A percentile compares a stretch with the other conserved stretches of the same genome.
phyloP scores from a whole-genome alignment of 169 alveolate species.

The Plasmodium malariae region DNA sequence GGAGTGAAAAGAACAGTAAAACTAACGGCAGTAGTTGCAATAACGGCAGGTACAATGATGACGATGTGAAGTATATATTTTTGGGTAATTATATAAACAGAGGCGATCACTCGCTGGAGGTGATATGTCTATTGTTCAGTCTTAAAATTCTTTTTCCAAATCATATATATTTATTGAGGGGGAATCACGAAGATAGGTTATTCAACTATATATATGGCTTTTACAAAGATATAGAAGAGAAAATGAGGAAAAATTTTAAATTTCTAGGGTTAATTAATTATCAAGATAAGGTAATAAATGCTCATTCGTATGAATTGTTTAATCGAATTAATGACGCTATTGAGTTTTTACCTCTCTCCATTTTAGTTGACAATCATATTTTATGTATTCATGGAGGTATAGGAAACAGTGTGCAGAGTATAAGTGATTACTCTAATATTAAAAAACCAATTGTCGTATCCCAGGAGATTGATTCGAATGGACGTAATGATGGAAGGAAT shows the following conservation, averaged over 20 bases:
- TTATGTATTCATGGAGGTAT: slow-evolving; percentile 96
- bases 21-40: neutral
- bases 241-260: slow-evolving; percentile 91
- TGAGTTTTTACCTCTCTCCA: slow-evolving; percentile 96
- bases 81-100: slow-evolving; percentile 95
- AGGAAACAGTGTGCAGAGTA: slow-evolving; percentile 89
- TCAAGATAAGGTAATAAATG: slow-evolving; percentile 41
- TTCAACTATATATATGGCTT: slow-evolving; percentile 94
- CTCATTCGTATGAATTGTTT: slow-evolving; percentile 93
- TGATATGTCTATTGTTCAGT: slow-evolving; percentile 93
- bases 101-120: slow-evolving; percentile 92
- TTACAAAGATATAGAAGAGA: slow-evolving; percentile 90
- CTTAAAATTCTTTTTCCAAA: slow-evolving; percentile 92
- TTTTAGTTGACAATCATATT: slow-evolving; percentile 93
- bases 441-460: slow-evolving; percentile 23
- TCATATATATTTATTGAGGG: slow-evolving; percentile 94
- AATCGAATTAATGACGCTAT: slow-evolving; percentile 93
- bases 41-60: neutral
- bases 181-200: slow-evolving; percentile 95
- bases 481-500: neutral
- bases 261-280: slow-evolving; percentile 49
- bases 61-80: slow-evolving; percentile 86
- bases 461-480: slow-evolving; percentile 39
- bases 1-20: neutral
- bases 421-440: slow-evolving; percentile 88